A percentile compares a stretch with the other conserved stretches of the same genome.
Evolutionary conservation across 108 stramenopile species (phyloP).

Genomic region (Parmales sp.): DNA sequence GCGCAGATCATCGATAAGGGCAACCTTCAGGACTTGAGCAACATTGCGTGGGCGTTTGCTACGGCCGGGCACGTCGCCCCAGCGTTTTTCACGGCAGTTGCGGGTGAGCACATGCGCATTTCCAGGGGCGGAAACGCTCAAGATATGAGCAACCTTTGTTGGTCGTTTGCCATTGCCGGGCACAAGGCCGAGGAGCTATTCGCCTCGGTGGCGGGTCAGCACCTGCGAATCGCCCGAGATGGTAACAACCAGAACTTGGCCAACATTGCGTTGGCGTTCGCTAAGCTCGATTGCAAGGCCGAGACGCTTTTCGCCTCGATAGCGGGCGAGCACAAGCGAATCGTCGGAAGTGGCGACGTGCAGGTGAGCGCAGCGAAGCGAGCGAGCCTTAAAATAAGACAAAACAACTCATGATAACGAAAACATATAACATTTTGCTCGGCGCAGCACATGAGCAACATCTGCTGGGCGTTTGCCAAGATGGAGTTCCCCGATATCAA

Average conservation of each 20-base stretch:
- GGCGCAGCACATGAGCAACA: slow-evolving; percentile 1
- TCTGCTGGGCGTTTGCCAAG: slow-evolving; percentile 13
- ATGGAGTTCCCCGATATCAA: no score
- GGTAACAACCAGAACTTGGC: slow-evolving; percentile 6
- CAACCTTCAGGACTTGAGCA: not conserved
- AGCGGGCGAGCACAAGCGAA: no score
- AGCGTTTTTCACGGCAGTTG: not conserved
- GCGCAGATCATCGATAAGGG: not conserved
- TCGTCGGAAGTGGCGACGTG: no score
- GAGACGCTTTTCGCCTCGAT: not conserved
- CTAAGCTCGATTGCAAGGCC: not conserved
- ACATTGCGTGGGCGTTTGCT: slow-evolving; percentile 12
- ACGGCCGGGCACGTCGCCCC: not conserved
- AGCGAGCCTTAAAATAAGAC: no score
- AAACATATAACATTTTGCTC: no score
- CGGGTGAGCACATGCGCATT: not conserved
- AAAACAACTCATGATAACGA: no score
- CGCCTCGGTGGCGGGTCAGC: not conserved
- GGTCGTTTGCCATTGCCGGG: slow-evolving; percentile 6
- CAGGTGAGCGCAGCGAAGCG: no score
- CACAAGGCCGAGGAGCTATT: not conserved
- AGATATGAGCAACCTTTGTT: not conserved
- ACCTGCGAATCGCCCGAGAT: not conserved
- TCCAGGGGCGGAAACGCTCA: not conserved
- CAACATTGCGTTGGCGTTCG: slow-evolving; percentile 2